Base-by-base conservation (phyloP, 2,329 filamentous ascomycete genomes). In the Fusarium stilboides region DNA sequence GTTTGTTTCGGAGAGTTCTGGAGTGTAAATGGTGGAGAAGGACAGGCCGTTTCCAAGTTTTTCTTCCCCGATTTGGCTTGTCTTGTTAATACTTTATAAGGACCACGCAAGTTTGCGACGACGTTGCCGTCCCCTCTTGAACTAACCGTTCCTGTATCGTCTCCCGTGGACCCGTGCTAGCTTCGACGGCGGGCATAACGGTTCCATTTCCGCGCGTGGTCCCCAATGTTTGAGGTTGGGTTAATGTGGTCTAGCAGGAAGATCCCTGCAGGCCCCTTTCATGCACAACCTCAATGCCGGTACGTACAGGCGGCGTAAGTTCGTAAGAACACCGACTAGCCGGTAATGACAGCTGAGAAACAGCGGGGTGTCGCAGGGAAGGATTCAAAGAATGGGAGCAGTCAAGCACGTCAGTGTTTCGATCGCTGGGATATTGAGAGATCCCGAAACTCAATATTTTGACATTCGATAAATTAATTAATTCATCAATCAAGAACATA, bases 371-470 rank as follows among this genome's bases (percentile, higher is more conserved):
- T 37, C 8, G 20, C 24, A n/a, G 4, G 55, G 46, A 36, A 51
- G 40, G 45, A 57, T 47, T 17, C 10, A 19, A 40, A 10, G 43
- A 36, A 46, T 20, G 34, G 40, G 37, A 19, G 49, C 44, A 43
- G 24, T 37, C n/a, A 44, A 69, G 57, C 61, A 64, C 49, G 53
- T 55, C 49, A 59, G 28, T 44, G 62, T 53, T 65, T 54, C 8
- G 57, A 42, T 13, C 13, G 37, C 13, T 36, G 34, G 39, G 50
- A 62, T 64, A 17, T 57, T 49, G 24, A 26, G 53, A 62, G 40
- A 40, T 31, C 46, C 65, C 65, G 59, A 61, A 64, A 65, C 60
- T 65, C 62, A 65, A 64, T 54, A 17, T 37, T 4, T 26, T 12
- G 9, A 39, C 10, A 8, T 36, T 17, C 14, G 1, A 36, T 24